These are phyloP conservation scores for Tetrapisispora iriomotensis DNA, from an alignment of 805 yeast species.

Conservation along the genomic window DNA sequence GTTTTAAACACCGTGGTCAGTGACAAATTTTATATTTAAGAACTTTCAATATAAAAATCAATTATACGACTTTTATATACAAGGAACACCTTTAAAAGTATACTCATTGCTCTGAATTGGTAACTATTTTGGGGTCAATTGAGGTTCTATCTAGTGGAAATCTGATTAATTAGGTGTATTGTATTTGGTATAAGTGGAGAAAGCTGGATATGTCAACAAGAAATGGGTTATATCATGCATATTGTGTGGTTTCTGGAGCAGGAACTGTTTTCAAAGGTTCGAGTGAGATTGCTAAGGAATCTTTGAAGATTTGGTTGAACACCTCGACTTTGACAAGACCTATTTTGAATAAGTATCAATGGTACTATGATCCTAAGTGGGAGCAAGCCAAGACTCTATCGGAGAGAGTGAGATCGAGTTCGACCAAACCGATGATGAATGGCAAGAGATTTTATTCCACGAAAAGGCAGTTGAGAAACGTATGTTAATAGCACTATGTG, in stretches of 20 bases:
- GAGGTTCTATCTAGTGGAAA: too few relatives aligned
- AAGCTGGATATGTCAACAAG: conserved; percentile 19
- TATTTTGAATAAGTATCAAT: conserved; percentile 14
- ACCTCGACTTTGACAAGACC: conserved; percentile 23
- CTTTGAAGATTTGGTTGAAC: conserved; percentile 17
- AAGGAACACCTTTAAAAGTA: too few relatives aligned
- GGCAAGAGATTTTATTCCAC: conserved; percentile 14
- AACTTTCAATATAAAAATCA: too few relatives aligned
- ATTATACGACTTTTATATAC: too few relatives aligned
- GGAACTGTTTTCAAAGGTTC: conserved; percentile 17
- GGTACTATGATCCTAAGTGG: conserved; percentile 28
- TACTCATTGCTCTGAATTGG: too few relatives aligned
- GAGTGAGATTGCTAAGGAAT: conserved; percentile 13
- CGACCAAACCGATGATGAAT: background rate
- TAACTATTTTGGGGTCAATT: too few relatives aligned
- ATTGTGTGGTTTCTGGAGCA: conserved; percentile 17
- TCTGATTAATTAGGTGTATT: too few relatives aligned
- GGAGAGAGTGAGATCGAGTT: conserved; percentile 1
- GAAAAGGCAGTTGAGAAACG: conserved; percentile 1
- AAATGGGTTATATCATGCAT: conserved; percentile 15
- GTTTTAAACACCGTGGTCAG: too few relatives aligned
- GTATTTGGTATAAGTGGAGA: too few relatives aligned
- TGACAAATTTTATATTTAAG: too few relatives aligned
- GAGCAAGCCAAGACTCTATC: conserved; percentile 21
- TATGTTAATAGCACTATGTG: background rate